Evolutionary conservation across 2,329 filamentous ascomycete species (phyloP), one percentile per base, ranked within the genome.

Genomic region (Xylaria sp.): DNA sequence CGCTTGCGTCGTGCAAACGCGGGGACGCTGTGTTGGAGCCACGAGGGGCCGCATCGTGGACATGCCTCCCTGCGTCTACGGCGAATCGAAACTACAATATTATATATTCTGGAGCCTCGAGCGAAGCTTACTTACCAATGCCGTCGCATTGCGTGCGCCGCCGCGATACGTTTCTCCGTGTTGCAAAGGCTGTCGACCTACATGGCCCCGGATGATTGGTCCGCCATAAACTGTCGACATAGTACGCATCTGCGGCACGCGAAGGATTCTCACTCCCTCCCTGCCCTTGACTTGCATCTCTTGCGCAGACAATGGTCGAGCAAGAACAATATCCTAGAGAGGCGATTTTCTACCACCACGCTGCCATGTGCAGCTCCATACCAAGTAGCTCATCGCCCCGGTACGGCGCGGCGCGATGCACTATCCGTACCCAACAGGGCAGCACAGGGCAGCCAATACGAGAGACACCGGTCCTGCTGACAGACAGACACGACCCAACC

Each of bases 191-290:
- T 13, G 29, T 50, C 40, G 34, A 58, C 41, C 52, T 59, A 61
- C 58, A 59, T 61, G 58, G 56, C 58, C 16, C 19, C n/a, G 42
- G 19, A 41, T 52, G 50, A 61, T 61, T 61, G 58, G 58, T 37
- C 24, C 47, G 39, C 38, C 22, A 20, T 45, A 44, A n/a, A n/a
- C 47, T 44, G 51, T 52, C 22, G 52, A 52, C 44, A 57, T n/a
- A 48, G n/a, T 13, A 46, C 45, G 48, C 48, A 47, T 48, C 22
- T 44, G 48, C 48, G 26, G n/a, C 37, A 52, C 22, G 47, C 39
- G 45, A 17, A 41, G 39, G 16, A 29, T 43, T 48, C 42, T 46
- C 16, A 46, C 37, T 42, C 16, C 26, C 43, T 48, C 42, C 44
- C 16, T 43, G 24, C 39, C 16, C 26, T 48, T 39, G 43, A 44